Conservation (phyloP, 2,329 filamentous ascomycete species). For the Ambrosiella cleistominuta region DNA sequence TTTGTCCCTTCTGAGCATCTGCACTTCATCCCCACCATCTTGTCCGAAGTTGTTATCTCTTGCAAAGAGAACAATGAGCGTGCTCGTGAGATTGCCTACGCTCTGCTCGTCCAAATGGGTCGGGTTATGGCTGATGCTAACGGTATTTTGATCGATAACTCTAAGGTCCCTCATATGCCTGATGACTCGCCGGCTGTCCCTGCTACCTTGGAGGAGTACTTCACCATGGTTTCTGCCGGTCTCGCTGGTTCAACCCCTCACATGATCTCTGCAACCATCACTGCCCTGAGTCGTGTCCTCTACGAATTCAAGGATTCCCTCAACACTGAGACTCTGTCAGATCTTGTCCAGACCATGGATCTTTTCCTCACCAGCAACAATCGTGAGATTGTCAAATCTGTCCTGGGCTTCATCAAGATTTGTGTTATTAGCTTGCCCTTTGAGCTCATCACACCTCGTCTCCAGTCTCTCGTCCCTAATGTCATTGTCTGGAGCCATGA, state of each 20-base stretch:
- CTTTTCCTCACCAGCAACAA: conserved; percentile 94
- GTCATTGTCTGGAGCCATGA: conserved; percentile 94
- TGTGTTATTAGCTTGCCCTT: conserved; percentile 73
- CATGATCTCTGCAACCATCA: conserved; percentile 96
- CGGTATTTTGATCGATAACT: conserved; percentile 63
- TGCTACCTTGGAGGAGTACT: conserved; percentile 82
- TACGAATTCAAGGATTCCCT: conserved; percentile 72
- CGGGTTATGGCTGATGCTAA: conserved; percentile 52
- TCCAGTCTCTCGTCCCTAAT: conserved; percentile 67
- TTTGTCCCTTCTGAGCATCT: conserved; percentile 61
- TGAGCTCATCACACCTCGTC: conserved; percentile 59
- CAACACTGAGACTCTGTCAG: conserved; percentile 50
- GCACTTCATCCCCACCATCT: conserved; percentile 79
- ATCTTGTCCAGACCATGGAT: conserved; percentile 87
- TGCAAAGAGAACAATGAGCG: conserved; percentile 98
- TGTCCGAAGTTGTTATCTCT: conserved; percentile 88
- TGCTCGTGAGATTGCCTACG: conserved; percentile 75
- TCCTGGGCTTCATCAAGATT: conserved; percentile 92
- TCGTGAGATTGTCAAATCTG: conserved; percentile 86
- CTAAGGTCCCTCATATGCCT: conserved; percentile 75
- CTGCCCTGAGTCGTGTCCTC: conserved; percentile 77
- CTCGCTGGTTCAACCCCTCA: conserved; percentile 83
- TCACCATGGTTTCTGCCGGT: conserved; percentile 96
- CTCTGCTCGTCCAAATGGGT: conserved; percentile 75
- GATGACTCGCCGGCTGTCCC: conserved; percentile 56